Base-by-base conservation (phyloP, 169 alveolate genomes). In the Plasmodium vinckei region DNA sequence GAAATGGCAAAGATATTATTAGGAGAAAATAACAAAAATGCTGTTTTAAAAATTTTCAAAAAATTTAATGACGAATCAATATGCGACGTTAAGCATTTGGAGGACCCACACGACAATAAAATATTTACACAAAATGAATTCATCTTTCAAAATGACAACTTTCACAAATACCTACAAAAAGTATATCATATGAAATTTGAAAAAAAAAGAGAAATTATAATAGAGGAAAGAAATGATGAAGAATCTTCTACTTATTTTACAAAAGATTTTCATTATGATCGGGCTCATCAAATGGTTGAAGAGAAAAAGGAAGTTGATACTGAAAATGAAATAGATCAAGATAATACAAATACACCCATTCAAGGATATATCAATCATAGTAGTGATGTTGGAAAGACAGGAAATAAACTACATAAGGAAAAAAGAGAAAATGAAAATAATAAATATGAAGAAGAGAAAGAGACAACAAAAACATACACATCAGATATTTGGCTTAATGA, bases 131-230 rank as follows among this genome's bases (percentile, higher is more conserved):
- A 46, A 51, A 51, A 15, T 12, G 65, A 77, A 19, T 77, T 63
- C 49, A 77, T 77, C 49, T 77, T 77, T 27, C 47, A 44, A 17
- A 64, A 77, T 44, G 51, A 17, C 13, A 63, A 77, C 17, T 77
- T 49, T 63, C 77, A 77, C 23, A 77, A 9, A 54, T 77, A 77
- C 46, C 88, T 25, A 13, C 72, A 56, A 46, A 77, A 77, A 46
- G 44, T 33, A 7, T 64, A 47, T 57, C 57, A 77, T 25, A 23
- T 7, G 19, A 5, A 7, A 9, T 21, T 13, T 13, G 44, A 77
- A 27, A 15, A 23, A n/a, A 77, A 63, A 2, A 47, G 13, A 9
- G 70, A 63, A 15, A n/a, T 77, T 49, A 49, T 57, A 25, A 23
- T 77, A 69, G 65, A 77, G 33, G 59, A 39, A 39, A 21, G 25